Conservation (phyloP, 352 stramenopile species). For the Phytophthora agathidicida region DNA sequence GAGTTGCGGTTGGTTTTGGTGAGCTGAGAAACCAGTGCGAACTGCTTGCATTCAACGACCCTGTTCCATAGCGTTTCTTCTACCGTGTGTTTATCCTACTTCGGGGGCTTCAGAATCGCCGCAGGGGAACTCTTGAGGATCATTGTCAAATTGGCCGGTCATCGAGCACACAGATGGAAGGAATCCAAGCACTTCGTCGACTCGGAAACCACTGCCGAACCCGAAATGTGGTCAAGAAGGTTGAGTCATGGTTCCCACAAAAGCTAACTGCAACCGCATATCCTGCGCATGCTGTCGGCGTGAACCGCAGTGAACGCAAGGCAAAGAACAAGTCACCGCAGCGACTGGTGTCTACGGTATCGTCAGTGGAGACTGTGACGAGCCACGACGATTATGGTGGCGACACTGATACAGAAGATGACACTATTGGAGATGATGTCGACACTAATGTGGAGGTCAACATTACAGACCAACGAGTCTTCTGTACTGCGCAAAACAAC, state of each 20-base stretch:
- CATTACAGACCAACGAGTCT: neutral
- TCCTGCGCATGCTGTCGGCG: neutral
- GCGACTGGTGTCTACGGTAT: slow-evolving; percentile 24
- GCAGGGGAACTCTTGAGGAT: no score
- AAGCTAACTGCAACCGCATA: neutral
- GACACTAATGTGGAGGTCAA: neutral
- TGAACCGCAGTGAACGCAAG: neutral
- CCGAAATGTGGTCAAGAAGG: slow-evolving; percentile 3
- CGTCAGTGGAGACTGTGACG: slow-evolving; percentile 22
- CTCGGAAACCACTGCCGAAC: neutral
- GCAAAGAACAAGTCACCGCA: slow-evolving; percentile 9
- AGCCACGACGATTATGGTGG: slow-evolving; percentile 21
- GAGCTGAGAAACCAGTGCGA: no score
- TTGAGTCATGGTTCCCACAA: neutral
- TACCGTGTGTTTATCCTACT: slow-evolving; percentile 8
- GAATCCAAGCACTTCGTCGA: neutral
- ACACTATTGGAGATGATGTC: neutral
- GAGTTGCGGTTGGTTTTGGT: no score
- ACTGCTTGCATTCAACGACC: no score
- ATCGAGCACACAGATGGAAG: slow-evolving; percentile 7
- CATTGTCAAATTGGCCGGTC: slow-evolving; percentile 11
- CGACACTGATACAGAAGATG: slow-evolving; percentile 5
- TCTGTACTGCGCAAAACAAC: neutral
- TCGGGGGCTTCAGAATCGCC: neutral
- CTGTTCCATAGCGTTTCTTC: neutral